Evolutionary conservation across 305 asterid genomes (phyloP), one percentile per base, ranked within the genome.

Genomic region (Ruellia speciosa): DNA sequence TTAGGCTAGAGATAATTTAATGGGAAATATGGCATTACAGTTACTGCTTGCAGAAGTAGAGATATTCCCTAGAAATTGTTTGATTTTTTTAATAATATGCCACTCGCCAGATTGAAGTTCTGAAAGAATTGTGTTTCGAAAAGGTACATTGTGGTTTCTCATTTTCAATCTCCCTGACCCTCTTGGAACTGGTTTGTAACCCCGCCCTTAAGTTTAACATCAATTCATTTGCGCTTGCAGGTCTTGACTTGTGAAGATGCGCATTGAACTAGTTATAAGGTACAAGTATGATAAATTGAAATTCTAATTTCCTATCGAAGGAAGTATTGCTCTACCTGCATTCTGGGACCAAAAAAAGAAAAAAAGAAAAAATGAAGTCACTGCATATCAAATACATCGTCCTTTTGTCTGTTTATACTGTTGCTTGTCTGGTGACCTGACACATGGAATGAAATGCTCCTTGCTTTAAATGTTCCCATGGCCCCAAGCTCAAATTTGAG

Each of bases 211-310:
- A 2, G 9, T n/a, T 60, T 52, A 13, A 18, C 50, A 45, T 50
- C 18, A 43, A 16, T 50, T 53, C 54, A 37, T 52, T 49, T 49
- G 31, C 47, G 59, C 8, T 48, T 70, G 60, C 69, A 45, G 55
- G 18, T 55, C 47, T 49, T 50, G 68, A 56, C 62, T 54, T 5
- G 39, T 4, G 16, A 18, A 4, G 47, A 41, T 33, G 62, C 17
- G 19, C 18, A 20, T 11, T 3, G 41, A 60, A 58, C 56, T 37
- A 12, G 48, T 19, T 7, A 47, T 39, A 58, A 64, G 60, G 59
- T 57, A 60, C 28, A 14, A 18, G 58, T 24, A 46, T 39, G 58
- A 41, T 31, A 59, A 19, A 52, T 55, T 66, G 41, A 39, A 58
- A 14, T 19, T 14, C 37, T 34, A 2, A 20, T 50, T 60, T 58